These are phyloP conservation scores for Mortierella sp. DNA, from an alignment of 371 early-diverging fungal species.

Conservation along the genomic window DNA sequence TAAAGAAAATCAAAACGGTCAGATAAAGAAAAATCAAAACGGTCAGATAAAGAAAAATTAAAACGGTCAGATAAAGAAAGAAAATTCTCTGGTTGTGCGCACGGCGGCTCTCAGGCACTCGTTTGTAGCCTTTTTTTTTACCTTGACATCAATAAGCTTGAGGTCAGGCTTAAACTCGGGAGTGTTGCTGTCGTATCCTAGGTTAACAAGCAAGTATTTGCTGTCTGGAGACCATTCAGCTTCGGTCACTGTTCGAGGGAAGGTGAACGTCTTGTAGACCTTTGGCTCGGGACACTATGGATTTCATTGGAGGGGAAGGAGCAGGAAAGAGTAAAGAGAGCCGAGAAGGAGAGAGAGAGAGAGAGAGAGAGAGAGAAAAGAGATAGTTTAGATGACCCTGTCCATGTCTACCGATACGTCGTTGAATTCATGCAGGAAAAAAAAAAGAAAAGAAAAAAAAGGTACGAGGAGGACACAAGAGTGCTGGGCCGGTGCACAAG, in stretches of 20 bases:
- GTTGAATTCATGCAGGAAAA: not conserved
- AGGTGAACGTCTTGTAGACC: slow-evolving; percentile 25
- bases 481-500: not conserved
- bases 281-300: slow-evolving; percentile 34
- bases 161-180: slow-evolving; percentile 24
- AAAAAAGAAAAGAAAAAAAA: slow-evolving; percentile 5
- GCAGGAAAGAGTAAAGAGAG: not conserved
- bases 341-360: not conserved
- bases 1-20: not conserved
- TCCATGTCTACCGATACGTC: no score
- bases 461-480: not conserved
- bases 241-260: slow-evolving; percentile 31
- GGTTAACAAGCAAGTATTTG: slow-evolving; percentile 34
- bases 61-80: not conserved
- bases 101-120: not conserved
- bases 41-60: not conserved
- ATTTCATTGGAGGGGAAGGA: not conserved
- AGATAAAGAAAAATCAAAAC: not conserved
- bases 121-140: slow-evolving; percentile 7
- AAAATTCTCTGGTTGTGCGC: not conserved
- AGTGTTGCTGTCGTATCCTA: slow-evolving; percentile 18
- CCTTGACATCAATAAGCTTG: slow-evolving; percentile 28
- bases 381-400: not conserved
- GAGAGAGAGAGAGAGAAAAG: not conserved
- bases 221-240: slow-evolving; percentile 44